Evolutionary conservation across 257 asterid species (phyloP).

Genomic region (Jaltomata sinuosa): DNA sequence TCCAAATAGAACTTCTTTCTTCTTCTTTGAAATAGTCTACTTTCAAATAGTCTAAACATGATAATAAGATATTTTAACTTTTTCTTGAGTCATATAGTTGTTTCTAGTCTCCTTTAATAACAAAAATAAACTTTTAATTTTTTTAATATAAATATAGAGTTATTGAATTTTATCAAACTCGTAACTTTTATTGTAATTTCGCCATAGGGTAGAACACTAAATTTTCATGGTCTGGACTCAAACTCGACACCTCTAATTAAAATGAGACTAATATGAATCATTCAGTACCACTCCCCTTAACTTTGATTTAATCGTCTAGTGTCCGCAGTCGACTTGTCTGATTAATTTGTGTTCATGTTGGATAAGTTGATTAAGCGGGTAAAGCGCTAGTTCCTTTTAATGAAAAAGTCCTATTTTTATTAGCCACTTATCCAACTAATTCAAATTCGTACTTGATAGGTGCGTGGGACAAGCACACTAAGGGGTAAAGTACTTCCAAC

Average conservation of each 20-base stretch:
- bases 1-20: neutral
- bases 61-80: neutral
- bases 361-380: neutral
- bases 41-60: neutral
- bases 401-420: neutral
- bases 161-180: neutral
- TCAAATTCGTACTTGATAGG: neutral
- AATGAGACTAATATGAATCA: neutral
- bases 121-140: neutral
- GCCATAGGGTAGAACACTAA: neutral
- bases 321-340: neutral
- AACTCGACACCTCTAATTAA: neutral
- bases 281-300: neutral
- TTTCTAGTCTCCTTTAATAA: slow-evolving; percentile 9
- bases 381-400: neutral
- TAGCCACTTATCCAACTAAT: neutral
- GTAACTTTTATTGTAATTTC: neutral
- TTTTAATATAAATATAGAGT: neutral
- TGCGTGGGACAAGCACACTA: neutral
- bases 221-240: neutral
- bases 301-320: neutral
- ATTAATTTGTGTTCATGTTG: neutral
- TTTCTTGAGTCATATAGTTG: neutral
- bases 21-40: neutral
- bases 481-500: neutral